Percentiles rank a stretch among this genome's conserved stretches.
Evolutionary conservation across 1,284 basidiomycete species (phyloP).

Genomic region (Phenoliferia sp.): DNA sequence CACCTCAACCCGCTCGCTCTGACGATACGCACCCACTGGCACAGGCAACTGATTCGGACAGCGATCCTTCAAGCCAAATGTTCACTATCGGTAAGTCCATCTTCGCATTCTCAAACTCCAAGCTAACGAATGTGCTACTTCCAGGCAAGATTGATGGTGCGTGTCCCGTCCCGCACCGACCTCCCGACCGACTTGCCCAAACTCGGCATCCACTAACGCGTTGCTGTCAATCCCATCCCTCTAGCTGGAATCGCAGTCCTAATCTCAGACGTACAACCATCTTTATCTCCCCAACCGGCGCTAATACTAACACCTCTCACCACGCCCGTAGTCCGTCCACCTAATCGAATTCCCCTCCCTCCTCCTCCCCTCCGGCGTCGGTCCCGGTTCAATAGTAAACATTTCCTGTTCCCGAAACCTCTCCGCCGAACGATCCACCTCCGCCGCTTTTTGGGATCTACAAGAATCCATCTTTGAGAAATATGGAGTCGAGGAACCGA

Average conservation of each 20-base stretch:
- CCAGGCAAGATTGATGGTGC: conserved; percentile 30
- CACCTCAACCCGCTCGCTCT: background rate
- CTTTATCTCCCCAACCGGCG: too few species aligned
- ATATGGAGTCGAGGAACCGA: conserved; percentile 65
- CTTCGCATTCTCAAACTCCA: conserved; percentile 5
- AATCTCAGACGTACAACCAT: conserved; percentile 26
- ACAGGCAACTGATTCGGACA: background rate
- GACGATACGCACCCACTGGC: background rate
- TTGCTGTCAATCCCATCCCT: background rate
- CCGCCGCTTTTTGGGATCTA: conserved; percentile 71
- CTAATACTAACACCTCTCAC: background rate
- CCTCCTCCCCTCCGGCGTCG: conserved; percentile 79
- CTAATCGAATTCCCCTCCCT: conserved; percentile 94
- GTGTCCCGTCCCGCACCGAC: background rate
- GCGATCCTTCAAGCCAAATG: background rate
- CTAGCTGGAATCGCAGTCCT: conserved; percentile 35
- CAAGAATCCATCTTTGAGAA: conserved; percentile 71
- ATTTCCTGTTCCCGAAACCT: conserved; percentile 84
- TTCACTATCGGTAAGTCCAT: background rate
- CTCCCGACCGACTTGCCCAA: background rate
- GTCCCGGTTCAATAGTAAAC: conserved; percentile 91
- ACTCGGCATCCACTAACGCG: background rate
- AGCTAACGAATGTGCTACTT: conserved; percentile 17
- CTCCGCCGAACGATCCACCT: conserved; percentile 69
- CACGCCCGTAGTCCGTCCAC: conserved; percentile 49